These are phyloP conservation scores for Talaromyces rugulosus DNA, from an alignment of 2,329 filamentous ascomycete genomes.

Conservation along the genomic window DNA sequence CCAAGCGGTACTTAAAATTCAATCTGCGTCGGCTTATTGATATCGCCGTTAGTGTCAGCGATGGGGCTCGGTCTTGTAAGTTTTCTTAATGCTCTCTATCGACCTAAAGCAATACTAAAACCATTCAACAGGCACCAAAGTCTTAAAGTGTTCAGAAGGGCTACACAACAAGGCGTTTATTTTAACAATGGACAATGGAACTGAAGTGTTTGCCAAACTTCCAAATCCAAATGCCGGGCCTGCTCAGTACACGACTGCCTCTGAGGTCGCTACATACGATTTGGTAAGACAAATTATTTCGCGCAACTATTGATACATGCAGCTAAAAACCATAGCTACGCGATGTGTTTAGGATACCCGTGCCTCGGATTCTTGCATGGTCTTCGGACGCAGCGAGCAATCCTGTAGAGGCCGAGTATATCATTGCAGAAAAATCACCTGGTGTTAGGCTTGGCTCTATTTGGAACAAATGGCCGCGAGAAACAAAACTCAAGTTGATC, in stretches of 20 bases:
- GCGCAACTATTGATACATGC: neutral
- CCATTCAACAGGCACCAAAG: slow-evolving; percentile 3
- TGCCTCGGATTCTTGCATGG: slow-evolving; percentile 31
- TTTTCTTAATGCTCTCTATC: neutral
- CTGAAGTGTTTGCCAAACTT: slow-evolving; percentile 17
- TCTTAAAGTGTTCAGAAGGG: slow-evolving; percentile 18
- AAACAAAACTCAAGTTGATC: slow-evolving; percentile 21
- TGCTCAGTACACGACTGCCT: slow-evolving; percentile 16
- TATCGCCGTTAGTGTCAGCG: slow-evolving; percentile 8
- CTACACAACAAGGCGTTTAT: slow-evolving; percentile 19
- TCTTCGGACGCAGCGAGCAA: slow-evolving; percentile 16
- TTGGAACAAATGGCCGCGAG: slow-evolving; percentile 27
- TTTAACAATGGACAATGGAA: slow-evolving; percentile 18
- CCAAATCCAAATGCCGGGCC: slow-evolving; percentile 20
- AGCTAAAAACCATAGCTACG: slow-evolving; percentile 19
- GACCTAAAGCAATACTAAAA: slow-evolving; percentile 5
- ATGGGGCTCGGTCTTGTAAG: neutral
- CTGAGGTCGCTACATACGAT: slow-evolving; percentile 20
- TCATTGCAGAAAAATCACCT: slow-evolving; percentile 22
- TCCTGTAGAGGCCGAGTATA: slow-evolving; percentile 29
- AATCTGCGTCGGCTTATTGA: slow-evolving; percentile 14
- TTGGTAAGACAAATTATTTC: slow-evolving; percentile 16
- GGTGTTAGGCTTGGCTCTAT: slow-evolving; percentile 26
- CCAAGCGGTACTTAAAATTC: slow-evolving; percentile 16
- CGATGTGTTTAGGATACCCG: slow-evolving; percentile 26